phyloP scores from a whole-genome alignment of 2,329 filamentous ascomycete genomes.

The Cryphonectria japonica region DNA sequence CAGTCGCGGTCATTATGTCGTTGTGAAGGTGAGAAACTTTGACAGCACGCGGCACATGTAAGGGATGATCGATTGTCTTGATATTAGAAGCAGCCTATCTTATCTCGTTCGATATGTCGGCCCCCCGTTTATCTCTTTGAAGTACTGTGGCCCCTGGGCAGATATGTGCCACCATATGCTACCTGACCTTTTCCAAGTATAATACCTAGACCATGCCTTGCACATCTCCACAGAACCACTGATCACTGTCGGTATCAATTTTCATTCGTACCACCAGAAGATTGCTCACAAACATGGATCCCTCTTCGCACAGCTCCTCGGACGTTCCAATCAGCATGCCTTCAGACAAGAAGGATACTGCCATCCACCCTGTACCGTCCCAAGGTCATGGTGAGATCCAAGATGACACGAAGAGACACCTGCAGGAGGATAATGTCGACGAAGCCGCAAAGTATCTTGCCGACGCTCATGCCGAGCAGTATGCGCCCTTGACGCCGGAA shows the following conservation, averaged over 20 bases:
- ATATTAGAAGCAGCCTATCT: not conserved
- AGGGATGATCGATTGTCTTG: not conserved
- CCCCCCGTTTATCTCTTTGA: not conserved
- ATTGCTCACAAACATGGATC: constrained; percentile 5
- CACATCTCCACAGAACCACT: not conserved
- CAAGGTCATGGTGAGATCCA: constrained; percentile 10
- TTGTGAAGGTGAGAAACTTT: not conserved
- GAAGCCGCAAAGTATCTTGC: constrained; percentile 26
- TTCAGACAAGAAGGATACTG: not conserved
- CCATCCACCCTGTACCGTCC: not conserved
- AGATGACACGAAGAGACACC: not conserved
- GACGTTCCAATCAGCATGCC: not conserved
- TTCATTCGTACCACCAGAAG: not conserved
- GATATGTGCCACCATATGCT: not conserved
- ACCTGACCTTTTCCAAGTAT: not conserved
- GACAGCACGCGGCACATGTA: not conserved
- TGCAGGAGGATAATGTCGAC: constrained; percentile 4
- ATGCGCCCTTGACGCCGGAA: constrained; percentile 36
- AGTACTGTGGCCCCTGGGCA: not conserved
- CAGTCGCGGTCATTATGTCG: not conserved
- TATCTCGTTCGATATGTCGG: not conserved
- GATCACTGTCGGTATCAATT: not conserved
- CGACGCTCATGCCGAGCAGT: constrained; percentile 12
- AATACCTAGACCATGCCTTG: constrained; percentile 5
- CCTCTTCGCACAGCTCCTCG: not conserved